These are phyloP conservation scores for Pythium aristosporum DNA, from an alignment of 352 stramenopile genomes.

Conservation along the genomic window DNA sequence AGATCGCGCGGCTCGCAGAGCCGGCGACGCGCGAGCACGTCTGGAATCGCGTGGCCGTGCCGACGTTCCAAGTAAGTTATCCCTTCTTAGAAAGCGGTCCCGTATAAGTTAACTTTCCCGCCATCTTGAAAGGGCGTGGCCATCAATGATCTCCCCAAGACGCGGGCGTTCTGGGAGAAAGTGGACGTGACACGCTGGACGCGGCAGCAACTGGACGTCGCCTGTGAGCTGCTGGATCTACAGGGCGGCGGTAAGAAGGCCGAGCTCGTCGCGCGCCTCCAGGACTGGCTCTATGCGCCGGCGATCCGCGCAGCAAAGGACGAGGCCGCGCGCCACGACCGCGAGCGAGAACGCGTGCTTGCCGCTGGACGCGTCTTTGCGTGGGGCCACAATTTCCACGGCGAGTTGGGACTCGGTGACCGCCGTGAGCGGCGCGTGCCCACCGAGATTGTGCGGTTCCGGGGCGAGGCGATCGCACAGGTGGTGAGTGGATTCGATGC, in stretches of 20 bases:
- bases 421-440: conserved; percentile 32
- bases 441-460: conserved; percentile 60
- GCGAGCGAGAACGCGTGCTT: conserved; percentile 28
- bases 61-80: conserved; percentile 49
- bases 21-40: conserved; percentile 46
- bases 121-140: conserved; percentile 32
- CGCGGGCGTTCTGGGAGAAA: conserved; percentile 53
- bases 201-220: conserved; percentile 52
- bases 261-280: conserved; percentile 59
- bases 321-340: not conserved
- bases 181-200: conserved; percentile 54
- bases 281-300: conserved; percentile 72
- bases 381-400: conserved; percentile 63
- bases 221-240: conserved; percentile 60
- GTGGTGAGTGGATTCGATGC: conserved; percentile 69
- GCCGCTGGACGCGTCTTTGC: conserved; percentile 55
- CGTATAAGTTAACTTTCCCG: conserved; percentile 16
- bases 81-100: not conserved
- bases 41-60: conserved; percentile 42
- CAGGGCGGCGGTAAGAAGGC: conserved; percentile 48
- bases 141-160: conserved; percentile 61
- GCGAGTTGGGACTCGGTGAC: conserved; percentile 63
- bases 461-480: conserved; percentile 36
- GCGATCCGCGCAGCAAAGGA: conserved; percentile 40
- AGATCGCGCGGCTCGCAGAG: conserved; percentile 46